Conservation (phyloP, 192 early-diverging fungal species). For the Backusella macrospora region DNA sequence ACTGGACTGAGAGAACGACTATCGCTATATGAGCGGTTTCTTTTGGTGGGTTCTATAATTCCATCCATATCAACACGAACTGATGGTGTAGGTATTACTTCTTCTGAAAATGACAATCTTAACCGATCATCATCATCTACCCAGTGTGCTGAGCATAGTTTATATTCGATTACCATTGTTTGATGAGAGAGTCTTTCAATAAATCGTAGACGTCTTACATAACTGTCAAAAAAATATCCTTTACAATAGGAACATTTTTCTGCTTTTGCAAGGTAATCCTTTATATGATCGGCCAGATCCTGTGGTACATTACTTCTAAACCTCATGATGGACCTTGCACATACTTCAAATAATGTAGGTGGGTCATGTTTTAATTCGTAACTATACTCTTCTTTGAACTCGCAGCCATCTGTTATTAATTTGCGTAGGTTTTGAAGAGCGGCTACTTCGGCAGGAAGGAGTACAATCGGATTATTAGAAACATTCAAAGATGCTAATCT, state of each 20-base stretch:
- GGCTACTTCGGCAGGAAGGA: constrained; percentile 74
- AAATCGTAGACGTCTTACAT: constrained; percentile 58
- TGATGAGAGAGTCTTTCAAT: constrained; percentile 60
- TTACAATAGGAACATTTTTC: constrained; percentile 70
- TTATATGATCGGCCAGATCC: constrained; percentile 54
- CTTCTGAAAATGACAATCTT: constrained; percentile 40
- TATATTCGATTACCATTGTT: constrained; percentile 64
- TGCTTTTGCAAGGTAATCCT: constrained; percentile 65
- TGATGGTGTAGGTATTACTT: not conserved
- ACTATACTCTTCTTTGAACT: constrained; percentile 45
- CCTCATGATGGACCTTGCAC: constrained; percentile 72
- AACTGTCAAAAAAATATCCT: constrained; percentile 74
- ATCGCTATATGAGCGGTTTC: constrained; percentile 16
- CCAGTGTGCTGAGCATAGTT: constrained; percentile 76
- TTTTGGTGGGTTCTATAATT: not conserved
- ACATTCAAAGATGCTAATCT: constrained; percentile 66
- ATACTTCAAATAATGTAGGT: constrained; percentile 75
- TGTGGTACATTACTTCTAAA: constrained; percentile 58
- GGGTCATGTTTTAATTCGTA: constrained; percentile 43
- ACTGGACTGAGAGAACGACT: not conserved
- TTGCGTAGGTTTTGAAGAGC: constrained; percentile 66
- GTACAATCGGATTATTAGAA: constrained; percentile 61
- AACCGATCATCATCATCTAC: constrained; percentile 63
- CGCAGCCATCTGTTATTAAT: constrained; percentile 55
- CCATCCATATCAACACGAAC: not conserved